Evolutionary conservation across 768 basidiomycete species (phyloP).

Genomic region (Lactarius hatsudake): DNA sequence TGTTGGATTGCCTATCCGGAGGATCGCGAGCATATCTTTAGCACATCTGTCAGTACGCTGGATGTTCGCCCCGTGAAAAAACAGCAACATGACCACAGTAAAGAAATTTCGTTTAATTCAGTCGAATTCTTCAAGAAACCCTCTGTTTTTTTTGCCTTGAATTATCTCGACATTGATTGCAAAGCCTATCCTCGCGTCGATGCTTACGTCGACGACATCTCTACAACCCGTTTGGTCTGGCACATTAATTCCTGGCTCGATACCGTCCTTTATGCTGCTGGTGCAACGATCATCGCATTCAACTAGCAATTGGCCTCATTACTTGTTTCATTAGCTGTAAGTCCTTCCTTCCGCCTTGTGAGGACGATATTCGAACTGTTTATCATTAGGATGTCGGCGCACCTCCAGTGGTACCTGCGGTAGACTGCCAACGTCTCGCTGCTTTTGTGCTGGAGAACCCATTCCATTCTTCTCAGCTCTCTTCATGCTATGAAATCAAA

Average conservation of each 20-base stretch:
- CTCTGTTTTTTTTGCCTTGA: background rate
- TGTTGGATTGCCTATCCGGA: slow-evolving; percentile 1
- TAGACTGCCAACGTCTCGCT: background rate
- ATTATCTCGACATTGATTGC: background rate
- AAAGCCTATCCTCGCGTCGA: background rate
- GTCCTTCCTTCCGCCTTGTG: background rate
- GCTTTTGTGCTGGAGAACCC: background rate
- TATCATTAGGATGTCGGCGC: background rate
- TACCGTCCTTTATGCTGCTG: background rate
- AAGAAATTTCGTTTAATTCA: background rate
- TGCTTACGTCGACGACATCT: background rate
- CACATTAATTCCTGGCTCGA: background rate
- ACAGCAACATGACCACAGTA: background rate
- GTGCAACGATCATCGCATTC: background rate
- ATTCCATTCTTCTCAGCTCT: background rate
- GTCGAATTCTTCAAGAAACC: background rate
- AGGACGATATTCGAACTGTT: background rate
- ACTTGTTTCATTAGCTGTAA: background rate
- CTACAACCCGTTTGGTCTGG: background rate
- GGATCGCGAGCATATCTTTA: background rate
- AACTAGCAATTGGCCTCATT: background rate
- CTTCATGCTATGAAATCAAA: background rate
- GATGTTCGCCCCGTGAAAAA: background rate
- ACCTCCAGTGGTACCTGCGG: background rate
- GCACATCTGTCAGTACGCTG: background rate